Conservation (phyloP, 2,329 filamentous ascomycete species). For the Ophiocordyceps robertsii region DNA sequence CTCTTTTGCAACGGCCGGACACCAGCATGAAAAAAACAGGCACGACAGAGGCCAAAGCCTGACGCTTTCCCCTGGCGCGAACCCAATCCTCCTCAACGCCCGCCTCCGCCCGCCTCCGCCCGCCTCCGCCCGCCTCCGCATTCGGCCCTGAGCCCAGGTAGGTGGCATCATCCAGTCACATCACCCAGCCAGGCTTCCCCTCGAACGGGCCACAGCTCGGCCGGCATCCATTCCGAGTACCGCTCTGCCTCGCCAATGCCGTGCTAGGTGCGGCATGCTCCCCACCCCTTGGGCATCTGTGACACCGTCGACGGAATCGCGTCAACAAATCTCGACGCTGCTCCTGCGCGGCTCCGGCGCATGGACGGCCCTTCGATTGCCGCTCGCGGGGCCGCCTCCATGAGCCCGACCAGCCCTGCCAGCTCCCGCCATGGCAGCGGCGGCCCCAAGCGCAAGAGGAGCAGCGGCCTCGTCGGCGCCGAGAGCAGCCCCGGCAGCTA, state of each 20-base stretch:
- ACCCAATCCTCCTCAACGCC: background rate
- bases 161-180: background rate
- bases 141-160: background rate
- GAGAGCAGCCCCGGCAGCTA: conserved; percentile 49
- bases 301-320: background rate
- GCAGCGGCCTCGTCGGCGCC: conserved; percentile 34
- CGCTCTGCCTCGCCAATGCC: background rate
- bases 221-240: background rate
- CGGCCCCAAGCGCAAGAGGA: conserved; percentile 43
- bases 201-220: no score
- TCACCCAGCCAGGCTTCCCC: no score
- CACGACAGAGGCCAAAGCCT: background rate
- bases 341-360: conserved; percentile 8
- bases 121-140: background rate
- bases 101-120: no score
- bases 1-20: background rate
- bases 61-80: background rate
- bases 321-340: background rate
- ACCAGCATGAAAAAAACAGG: background rate
- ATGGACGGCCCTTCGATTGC: conserved; percentile 36
- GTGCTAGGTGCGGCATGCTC: background rate
- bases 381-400: conserved; percentile 31
- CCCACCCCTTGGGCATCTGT: background rate
- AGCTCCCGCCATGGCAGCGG: conserved; percentile 37
- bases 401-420: conserved; percentile 42